These are phyloP conservation scores for Jacaranda mimosifolia DNA, from an alignment of 257 asterid genomes.

Conservation along the genomic window DNA sequence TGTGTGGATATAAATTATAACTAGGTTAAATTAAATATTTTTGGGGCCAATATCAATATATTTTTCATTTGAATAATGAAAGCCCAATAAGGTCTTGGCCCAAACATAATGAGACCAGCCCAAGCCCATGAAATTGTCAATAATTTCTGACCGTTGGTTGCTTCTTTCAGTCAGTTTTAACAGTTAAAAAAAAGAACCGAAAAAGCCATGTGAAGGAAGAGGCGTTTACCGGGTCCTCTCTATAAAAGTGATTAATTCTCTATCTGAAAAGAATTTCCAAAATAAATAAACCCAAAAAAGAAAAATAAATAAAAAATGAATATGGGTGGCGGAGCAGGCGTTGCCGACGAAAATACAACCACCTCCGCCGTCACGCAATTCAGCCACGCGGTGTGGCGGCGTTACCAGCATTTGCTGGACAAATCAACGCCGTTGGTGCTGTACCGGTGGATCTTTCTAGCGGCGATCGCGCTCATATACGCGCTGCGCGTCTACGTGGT, in stretches of 20 bases:
- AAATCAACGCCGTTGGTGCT: constrained; percentile 84
- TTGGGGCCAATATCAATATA: too few relatives aligned
- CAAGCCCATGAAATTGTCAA: not conserved
- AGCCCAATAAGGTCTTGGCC: not conserved
- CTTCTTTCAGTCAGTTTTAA: not conserved
- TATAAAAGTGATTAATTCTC: not conserved
- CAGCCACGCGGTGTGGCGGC: constrained; percentile 65
- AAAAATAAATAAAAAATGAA: constrained; percentile 50
- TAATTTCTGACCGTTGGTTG: constrained; percentile 14
- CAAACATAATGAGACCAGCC: not conserved
- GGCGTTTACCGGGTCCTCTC: constrained; percentile 30
- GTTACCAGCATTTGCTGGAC: constrained; percentile 87
- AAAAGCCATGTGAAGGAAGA: constrained; percentile 13
- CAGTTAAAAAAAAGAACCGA: not conserved
- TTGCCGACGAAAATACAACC: constrained; percentile 48
- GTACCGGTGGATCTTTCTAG: constrained; percentile 85
- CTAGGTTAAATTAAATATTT: too few relatives aligned
- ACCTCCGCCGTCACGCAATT: constrained; percentile 58
- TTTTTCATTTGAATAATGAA: not conserved
- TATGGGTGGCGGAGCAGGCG: constrained; percentile 70
- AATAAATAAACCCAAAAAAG: not conserved
- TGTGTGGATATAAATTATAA: too few relatives aligned
- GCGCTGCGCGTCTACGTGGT: constrained; percentile 77
- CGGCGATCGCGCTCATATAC: constrained; percentile 61
- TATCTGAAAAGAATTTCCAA: not conserved